phyloP scores from a whole-genome alignment of 371 early-diverging fungal genomes.

The Smittium culicis region DNA sequence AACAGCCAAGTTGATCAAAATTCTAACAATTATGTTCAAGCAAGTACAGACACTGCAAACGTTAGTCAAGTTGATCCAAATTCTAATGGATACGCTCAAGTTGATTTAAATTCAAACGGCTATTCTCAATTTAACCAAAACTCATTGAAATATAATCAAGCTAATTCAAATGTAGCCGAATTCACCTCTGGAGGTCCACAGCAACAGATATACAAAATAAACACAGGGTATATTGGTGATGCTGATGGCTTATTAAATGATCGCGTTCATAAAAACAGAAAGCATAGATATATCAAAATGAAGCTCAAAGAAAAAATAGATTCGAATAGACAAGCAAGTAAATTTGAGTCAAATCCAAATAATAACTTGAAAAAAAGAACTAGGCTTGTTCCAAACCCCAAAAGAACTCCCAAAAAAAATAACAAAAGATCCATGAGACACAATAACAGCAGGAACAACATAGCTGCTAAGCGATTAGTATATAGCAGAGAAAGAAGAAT shows the following conservation, averaged over 20 bases:
- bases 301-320: not conserved
- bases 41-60: not conserved
- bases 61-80: not conserved
- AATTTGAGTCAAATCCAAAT: not conserved
- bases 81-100: not conserved
- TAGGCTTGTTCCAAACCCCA: not conserved
- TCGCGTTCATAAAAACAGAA: not conserved
- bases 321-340: not conserved
- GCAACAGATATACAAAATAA: not conserved
- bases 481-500: no score
- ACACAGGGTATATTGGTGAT: not conserved
- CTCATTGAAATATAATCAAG: no score
- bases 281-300: not conserved
- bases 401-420: not conserved
- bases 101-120: not conserved
- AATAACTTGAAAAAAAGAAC: not conserved
- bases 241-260: no score
- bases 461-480: no score
- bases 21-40: not conserved
- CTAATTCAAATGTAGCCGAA: not conserved
- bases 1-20: not conserved
- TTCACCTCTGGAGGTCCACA: not conserved
- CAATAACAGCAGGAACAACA: no score
- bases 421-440: not conserved
- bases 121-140: no score